A percentile compares a stretch with the other conserved stretches of the same genome.
phyloP scores from a whole-genome alignment of 75 land plant species.

The Selaginella tamariscina region DNA sequence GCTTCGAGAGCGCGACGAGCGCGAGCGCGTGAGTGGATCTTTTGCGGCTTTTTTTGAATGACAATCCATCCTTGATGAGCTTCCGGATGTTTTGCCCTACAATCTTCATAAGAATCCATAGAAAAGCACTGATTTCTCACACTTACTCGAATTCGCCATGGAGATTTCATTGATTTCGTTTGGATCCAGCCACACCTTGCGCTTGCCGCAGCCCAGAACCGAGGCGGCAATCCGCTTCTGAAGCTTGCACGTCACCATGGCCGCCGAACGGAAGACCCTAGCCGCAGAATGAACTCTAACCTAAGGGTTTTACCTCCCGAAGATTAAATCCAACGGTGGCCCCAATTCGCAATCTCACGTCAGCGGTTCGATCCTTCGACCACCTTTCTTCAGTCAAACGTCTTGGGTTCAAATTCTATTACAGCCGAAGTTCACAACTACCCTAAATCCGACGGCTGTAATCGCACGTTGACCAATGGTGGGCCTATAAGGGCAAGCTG shows the following conservation, averaged over 20 bases:
- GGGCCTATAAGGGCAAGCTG: no score
- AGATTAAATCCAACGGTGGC: no score
- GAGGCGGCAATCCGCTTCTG: not conserved
- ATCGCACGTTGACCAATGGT: no score
- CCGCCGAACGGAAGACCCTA: constrained; percentile 1
- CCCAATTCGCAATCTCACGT: no score
- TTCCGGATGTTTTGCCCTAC: constrained; percentile 12
- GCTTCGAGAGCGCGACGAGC: constrained; percentile 1
- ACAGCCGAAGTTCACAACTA: no score
- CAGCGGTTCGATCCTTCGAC: no score
- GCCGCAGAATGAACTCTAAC: not conserved
- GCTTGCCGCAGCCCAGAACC: not conserved
- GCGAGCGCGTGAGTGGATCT: constrained; percentile 6
- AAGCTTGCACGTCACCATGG: not conserved
- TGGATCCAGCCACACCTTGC: constrained; percentile 12
- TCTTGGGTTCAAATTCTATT: no score
- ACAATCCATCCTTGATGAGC: constrained; percentile 8
- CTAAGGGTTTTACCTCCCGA: no score
- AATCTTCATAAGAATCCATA: not conserved
- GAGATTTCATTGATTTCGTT: constrained; percentile 8
- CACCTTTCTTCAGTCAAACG: no score
- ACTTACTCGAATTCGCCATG: constrained; percentile 16
- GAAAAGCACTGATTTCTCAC: not conserved
- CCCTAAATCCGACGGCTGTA: no score
- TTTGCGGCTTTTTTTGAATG: constrained; percentile 11